Evolutionary conservation across 2,329 filamentous ascomycete species (phyloP), one percentile per base, ranked within the genome.

Genomic region (Diaporthe ilicicola): DNA sequence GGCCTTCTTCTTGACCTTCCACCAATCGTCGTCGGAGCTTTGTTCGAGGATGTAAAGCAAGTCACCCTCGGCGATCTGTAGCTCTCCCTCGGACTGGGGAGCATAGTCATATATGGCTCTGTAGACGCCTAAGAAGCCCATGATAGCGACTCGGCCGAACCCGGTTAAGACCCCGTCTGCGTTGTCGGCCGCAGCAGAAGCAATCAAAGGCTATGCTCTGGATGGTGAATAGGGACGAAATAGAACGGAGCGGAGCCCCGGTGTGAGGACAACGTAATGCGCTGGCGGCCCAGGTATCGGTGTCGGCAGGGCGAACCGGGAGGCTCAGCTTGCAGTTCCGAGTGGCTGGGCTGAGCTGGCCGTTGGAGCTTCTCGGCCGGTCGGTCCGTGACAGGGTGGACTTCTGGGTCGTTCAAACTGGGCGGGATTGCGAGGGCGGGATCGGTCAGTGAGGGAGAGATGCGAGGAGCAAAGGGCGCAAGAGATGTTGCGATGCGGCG

Each of bases 1-100:
- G 74, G 94, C 94, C 84, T 92, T 94, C 87, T 97, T 97, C 86
- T 97, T 97, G 59, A 93, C 94, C 81, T 92, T 96, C 96, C 96
- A 98, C 96, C 96, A 98, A 79, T 94, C 83, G 91, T 90, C 88
- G 42, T 93, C 91, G 64, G 83, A 80, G 74, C 90, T 92, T 84
- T 97, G 97, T 77, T 97, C 94, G 70, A 97, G 84, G 70, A 98
- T 87, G 82, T 95, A 98, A 72, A 98, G 89, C 74, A 98, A 81
- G 82, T 98, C 95, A 71, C 94, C 94, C 78, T 98, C 95, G 69
- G 84, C 85, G 77, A 98, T 93, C 74, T 91, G 88, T 73, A 98
- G 88, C 88, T 98, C 95, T 75, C 93, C 93, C 77, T 94, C 92
- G 76, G 90, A 91, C 82, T 97, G 94, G 74, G 95, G 94, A 79